Evolutionary conservation across 202 grass and related monocot genomes (phyloP).

Genomic region (Bolboschoenoplectus hybrid): DNA sequence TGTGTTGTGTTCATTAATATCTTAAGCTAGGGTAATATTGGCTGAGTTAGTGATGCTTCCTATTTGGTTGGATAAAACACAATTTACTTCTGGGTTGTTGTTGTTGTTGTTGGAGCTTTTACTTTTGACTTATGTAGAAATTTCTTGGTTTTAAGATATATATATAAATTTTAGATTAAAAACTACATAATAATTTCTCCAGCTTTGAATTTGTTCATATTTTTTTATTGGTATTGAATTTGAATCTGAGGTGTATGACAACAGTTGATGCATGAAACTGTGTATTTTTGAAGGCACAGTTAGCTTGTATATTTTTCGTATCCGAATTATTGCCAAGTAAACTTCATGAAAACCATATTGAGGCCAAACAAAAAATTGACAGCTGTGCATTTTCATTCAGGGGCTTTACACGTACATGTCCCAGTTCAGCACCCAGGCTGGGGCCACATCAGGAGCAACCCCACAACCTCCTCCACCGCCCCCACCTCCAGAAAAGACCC

Average conservation of each 20-base stretch:
- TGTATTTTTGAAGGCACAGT: not conserved
- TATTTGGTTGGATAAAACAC: not conserved
- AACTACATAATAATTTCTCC: not conserved
- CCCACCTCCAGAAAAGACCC: slow-evolving; percentile 86
- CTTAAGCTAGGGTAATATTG: not conserved
- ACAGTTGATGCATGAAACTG: not conserved
- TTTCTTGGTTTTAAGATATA: not conserved
- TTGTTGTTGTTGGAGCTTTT: slow-evolving; percentile 8
- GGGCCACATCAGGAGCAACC: slow-evolving; percentile 59
- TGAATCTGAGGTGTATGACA: slow-evolving; percentile 1
- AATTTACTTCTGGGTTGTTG: not conserved
- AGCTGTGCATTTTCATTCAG: slow-evolving; percentile 29
- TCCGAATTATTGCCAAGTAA: not conserved
- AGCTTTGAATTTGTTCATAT: not conserved
- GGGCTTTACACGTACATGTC: slow-evolving; percentile 19
- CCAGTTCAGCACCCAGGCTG: slow-evolving; percentile 37
- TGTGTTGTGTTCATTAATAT: not conserved
- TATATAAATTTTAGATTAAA: not conserved
- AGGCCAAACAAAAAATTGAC: slow-evolving; percentile 20
- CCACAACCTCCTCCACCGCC: slow-evolving; percentile 63
- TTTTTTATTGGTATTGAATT: not conserved
- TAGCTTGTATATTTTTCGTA: not conserved
- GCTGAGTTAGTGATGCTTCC: not conserved
- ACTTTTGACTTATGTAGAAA: not conserved
- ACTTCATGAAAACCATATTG: not conserved